A percentile compares a stretch with the other conserved stretches of the same genome.
Evolutionary conservation across 176 grass and related monocot genomes (phyloP).

Genomic region (Oryza meridionalis): DNA sequence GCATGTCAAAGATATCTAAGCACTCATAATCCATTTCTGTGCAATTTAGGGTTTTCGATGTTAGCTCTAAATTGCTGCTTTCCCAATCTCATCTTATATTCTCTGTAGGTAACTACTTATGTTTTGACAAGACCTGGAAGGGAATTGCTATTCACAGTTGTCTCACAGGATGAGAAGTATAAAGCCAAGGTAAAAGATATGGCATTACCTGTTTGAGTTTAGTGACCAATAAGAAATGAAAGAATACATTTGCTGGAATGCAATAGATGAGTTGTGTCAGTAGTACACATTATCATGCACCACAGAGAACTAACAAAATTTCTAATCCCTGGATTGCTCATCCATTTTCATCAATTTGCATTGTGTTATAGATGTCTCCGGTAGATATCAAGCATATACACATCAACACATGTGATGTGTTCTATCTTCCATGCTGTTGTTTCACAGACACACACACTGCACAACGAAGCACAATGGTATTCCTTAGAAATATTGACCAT

Average conservation of each 20-base stretch:
- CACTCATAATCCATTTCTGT: constrained; percentile 6
- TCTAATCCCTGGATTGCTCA: not conserved
- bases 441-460: not conserved
- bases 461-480: not conserved
- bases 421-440: not conserved
- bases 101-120: constrained; percentile 78
- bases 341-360: not conserved
- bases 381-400: too few species aligned
- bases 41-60: not conserved
- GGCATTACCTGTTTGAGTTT: constrained; percentile 13
- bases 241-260: not conserved
- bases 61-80: constrained; percentile 16
- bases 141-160: constrained; percentile 91
- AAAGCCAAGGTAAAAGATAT: constrained; percentile 81
- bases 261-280: not conserved
- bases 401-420: not conserved
- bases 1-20: not conserved
- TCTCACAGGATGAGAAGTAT: constrained; percentile 94
- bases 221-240: not conserved
- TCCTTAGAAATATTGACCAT: not conserved
- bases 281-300: not conserved
- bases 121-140: constrained; percentile 95
- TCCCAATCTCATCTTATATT: not conserved
- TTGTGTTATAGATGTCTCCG: not conserved
- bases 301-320: not conserved